These are phyloP conservation scores for Alternaria ventricosa DNA, from an alignment of 2,329 filamentous ascomycete species.

Conservation along the genomic window DNA sequence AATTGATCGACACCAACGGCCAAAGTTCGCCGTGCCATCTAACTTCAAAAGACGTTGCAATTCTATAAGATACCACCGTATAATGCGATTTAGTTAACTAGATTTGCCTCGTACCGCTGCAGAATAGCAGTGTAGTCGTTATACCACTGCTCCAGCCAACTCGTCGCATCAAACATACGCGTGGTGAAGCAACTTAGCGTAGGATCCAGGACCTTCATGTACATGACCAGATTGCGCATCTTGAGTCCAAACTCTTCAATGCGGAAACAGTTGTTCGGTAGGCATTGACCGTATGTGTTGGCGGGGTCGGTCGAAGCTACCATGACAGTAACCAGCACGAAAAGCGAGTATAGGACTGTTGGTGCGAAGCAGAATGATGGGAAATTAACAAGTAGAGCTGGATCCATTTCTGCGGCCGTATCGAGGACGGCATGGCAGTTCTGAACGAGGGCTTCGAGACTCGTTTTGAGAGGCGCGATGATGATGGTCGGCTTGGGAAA, in stretches of 20 bases:
- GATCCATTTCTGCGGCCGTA: slow-evolving; percentile 29
- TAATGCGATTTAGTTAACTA: slow-evolving; percentile 4
- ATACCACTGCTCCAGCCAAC: slow-evolving; percentile 36
- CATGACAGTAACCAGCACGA: slow-evolving; percentile 31
- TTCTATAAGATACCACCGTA: not conserved
- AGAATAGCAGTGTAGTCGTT: slow-evolving; percentile 32
- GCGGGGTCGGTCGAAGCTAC: slow-evolving; percentile 28
- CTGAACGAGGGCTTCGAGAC: slow-evolving; percentile 23
- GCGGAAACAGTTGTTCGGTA: slow-evolving; percentile 23
- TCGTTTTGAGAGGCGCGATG: slow-evolving; percentile 21
- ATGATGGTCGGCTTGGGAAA: slow-evolving; percentile 29
- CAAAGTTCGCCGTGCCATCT: slow-evolving; percentile 25
- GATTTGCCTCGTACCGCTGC: slow-evolving; percentile 27
- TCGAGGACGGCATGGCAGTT: slow-evolving; percentile 35
- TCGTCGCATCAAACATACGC: slow-evolving; percentile 35
- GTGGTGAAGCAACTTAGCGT: slow-evolving; percentile 35
- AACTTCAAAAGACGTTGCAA: not conserved
- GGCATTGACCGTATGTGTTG: slow-evolving; percentile 32
- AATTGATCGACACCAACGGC: slow-evolving; percentile 10
- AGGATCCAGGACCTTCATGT: slow-evolving; percentile 27
- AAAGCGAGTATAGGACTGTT: slow-evolving; percentile 30
- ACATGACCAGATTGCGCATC: slow-evolving; percentile 20
- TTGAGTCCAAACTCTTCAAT: slow-evolving; percentile 30
- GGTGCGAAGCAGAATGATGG: slow-evolving; percentile 35
- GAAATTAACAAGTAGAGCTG: slow-evolving; percentile 27